Base-by-base conservation (phyloP, 2,329 filamentous ascomycete genomes). In the Madurella mycetomatis region DNA sequence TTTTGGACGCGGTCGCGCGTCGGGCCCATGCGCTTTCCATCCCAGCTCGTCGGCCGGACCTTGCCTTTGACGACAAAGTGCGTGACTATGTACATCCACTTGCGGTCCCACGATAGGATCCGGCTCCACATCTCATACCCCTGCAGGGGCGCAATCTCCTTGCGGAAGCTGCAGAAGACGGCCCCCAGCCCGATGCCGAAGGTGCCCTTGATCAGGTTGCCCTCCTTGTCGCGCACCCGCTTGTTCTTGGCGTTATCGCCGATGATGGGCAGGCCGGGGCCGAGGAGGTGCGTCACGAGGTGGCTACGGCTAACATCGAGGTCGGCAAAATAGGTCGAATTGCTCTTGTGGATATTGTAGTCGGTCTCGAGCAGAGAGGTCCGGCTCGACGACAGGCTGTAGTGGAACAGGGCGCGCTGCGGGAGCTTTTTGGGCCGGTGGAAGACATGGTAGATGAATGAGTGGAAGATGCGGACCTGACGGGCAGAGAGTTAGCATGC, bases 271-370 rank as follows among this genome's bases (percentile, higher is more conserved):
- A 87, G 76, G 1, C 83, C 84, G 0, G 80, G 77, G 17, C 78
- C 80, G 50, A 86, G 74, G 2, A 92, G 73, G 60, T 85, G 82
- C 47, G 84, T 86, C 50, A 95, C 83, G 9, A 94, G 82, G 60
- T 95, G 88, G 0, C 88, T 88, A 53, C 94, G 87, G 40, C 87
- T 84, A 56, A 92, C 81, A 71, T 95, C 91, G 61, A 95, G 83
- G 70, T 95, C 90, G 61, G 84, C 77, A 68, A 95, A 95, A 75
- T 95, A 95, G 31, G 91, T 95, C 63, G 82, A 67, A 65, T 72
- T 72, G 66, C 63, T 66, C 66, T 72, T 72, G 69, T 72, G 70
- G 42, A 71, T 48, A 65, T 72, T 72, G 68, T 72, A 72, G 63
- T 72, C 70, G 31, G 67, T 70, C 60, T 72, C 70, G 50, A 69